phyloP scores from a whole-genome alignment of 306 rosid species.

The Cucurbita argyrosperma region DNA sequence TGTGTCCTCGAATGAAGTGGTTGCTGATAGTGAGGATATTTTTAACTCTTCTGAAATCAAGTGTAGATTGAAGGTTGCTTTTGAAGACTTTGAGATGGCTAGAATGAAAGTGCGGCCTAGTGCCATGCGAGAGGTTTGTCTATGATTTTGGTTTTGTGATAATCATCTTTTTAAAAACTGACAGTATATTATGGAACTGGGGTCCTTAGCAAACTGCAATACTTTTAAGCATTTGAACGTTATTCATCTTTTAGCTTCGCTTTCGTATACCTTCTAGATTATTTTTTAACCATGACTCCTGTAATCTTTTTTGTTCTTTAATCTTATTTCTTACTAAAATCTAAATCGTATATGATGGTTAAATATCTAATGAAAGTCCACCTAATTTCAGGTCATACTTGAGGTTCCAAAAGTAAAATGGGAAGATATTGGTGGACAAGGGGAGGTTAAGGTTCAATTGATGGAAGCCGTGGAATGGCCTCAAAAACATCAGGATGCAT shows the following conservation, averaged over 20 bases:
- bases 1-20: constrained; percentile 14
- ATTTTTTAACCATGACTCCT: not conserved
- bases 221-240: not conserved
- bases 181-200: not conserved
- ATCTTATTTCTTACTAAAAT: not conserved
- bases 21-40: constrained; percentile 18
- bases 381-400: constrained; percentile 39
- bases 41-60: constrained; percentile 23
- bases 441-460: constrained; percentile 66
- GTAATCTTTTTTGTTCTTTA: not conserved
- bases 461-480: constrained; percentile 97
- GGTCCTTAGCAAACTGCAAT: not conserved
- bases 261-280: not conserved
- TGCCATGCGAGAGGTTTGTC: constrained; percentile 94
- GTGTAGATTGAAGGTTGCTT: constrained; percentile 31
- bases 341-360: not conserved
- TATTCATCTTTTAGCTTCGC: not conserved
- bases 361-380: not conserved
- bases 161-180: not conserved
- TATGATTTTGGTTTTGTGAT: constrained; percentile 1
- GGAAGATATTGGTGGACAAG: constrained; percentile 94
- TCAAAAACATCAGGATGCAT: constrained; percentile 69
- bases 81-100: constrained; percentile 78
- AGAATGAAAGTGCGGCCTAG: constrained; percentile 73
- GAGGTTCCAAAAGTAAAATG: constrained; percentile 90